Percentiles rank a stretch among this genome's conserved stretches.
These are phyloP conservation scores for Aspergillus diversus DNA, from an alignment of 495 filamentous ascomycete species.

Conservation along the genomic window DNA sequence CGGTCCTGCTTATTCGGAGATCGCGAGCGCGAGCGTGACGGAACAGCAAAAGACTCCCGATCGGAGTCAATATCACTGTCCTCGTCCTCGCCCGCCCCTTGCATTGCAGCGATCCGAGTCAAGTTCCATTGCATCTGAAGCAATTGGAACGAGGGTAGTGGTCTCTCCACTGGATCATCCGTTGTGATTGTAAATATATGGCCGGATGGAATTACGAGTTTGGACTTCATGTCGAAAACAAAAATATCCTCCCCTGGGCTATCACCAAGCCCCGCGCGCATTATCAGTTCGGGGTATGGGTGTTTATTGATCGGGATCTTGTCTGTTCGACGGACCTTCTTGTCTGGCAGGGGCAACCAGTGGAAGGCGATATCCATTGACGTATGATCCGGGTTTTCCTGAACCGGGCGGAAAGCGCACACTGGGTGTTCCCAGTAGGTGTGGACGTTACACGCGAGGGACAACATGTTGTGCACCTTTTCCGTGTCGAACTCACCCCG, in stretches of 20 bases:
- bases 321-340: neutral
- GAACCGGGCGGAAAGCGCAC: neutral
- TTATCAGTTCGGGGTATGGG: neutral
- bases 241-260: conserved; percentile 3
- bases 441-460: neutral
- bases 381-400: neutral
- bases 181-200: neutral
- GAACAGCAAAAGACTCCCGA: neutral
- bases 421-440: neutral
- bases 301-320: neutral
- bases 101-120: conserved; percentile 4
- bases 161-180: neutral
- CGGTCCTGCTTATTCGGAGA: neutral
- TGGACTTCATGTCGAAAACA: conserved; percentile 2
- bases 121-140: neutral
- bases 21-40: neutral
- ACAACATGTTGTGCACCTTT: neutral
- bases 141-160: conserved; percentile 3
- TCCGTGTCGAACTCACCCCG: neutral
- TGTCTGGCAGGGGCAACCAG: neutral
- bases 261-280: conserved; percentile 2
- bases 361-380: neutral
- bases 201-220: conserved; percentile 1
- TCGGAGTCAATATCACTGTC: neutral
- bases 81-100: conserved; percentile 1